These are phyloP conservation scores for Furcasterigmium sp. DNA, from an alignment of 2,329 filamentous ascomycete genomes.

Conservation along the genomic window DNA sequence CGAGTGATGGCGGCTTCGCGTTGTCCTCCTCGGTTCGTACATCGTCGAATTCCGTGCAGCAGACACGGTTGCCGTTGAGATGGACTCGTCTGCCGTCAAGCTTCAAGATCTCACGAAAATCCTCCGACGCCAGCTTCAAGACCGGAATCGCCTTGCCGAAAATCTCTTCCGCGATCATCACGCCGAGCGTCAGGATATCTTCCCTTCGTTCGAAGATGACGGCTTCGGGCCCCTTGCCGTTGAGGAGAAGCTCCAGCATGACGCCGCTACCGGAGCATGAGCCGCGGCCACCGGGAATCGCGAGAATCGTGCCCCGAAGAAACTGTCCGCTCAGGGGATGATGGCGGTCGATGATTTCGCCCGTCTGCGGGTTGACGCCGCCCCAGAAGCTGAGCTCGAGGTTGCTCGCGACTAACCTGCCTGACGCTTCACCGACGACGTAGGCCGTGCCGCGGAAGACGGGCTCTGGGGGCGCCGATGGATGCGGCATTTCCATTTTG, in stretches of 20 bases:
- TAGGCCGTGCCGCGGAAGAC: not conserved
- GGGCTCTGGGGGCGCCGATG: too few relatives aligned
- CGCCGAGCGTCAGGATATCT: conserved; percentile 38
- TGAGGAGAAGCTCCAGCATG: conserved; percentile 37
- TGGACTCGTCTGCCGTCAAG: not conserved
- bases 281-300: conserved; percentile 38
- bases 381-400: conserved; percentile 38
- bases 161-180: conserved; percentile 34
- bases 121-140: conserved; percentile 15
- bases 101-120: not conserved
- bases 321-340: conserved; percentile 29
- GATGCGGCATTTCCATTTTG: too few relatives aligned
- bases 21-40: not conserved
- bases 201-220: conserved; percentile 35
- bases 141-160: conserved; percentile 35
- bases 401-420: conserved; percentile 17
- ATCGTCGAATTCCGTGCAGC: too few relatives aligned
- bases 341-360: conserved; percentile 35
- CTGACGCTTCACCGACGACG: conserved; percentile 18
- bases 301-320: conserved; percentile 28
- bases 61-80: not conserved
- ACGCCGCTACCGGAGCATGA: conserved; percentile 40
- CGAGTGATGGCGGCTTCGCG: not conserved
- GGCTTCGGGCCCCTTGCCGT: conserved; percentile 27
- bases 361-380: conserved; percentile 32